Conservation (phyloP, 208 protist species). For the Wallacemonas sp. region DNA sequence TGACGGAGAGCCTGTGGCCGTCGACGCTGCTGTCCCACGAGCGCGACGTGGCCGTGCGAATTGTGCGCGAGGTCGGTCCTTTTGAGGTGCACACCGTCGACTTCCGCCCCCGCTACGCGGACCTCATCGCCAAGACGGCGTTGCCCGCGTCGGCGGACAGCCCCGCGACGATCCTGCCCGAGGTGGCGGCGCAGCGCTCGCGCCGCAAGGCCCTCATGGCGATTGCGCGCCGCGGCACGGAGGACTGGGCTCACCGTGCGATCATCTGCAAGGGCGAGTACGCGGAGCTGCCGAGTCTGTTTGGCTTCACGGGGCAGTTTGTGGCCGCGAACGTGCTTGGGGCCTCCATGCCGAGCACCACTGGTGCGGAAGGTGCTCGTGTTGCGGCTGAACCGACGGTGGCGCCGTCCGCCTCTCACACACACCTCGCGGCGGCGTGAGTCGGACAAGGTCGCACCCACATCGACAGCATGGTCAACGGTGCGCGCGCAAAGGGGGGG, state of each 20-base stretch:
- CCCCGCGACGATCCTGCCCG: neutral
- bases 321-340: slow-evolving; percentile 22
- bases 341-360: no score
- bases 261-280: slow-evolving; percentile 32
- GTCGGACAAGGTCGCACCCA: neutral
- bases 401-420: no score
- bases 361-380: no score
- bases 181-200: neutral
- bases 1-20: slow-evolving; percentile 34
- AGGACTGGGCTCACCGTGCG: slow-evolving; percentile 24
- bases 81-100: slow-evolving; percentile 44
- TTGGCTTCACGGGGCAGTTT: slow-evolving; percentile 38
- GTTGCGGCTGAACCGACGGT: neutral
- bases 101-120: slow-evolving; percentile 27
- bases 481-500: no score
- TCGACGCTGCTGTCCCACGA: slow-evolving; percentile 28
- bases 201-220: slow-evolving; percentile 8
- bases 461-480: neutral
- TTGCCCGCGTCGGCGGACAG: neutral
- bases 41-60: slow-evolving; percentile 32
- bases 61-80: slow-evolving; percentile 28
- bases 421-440: no score
- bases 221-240: slow-evolving; percentile 1
- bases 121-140: neutral
- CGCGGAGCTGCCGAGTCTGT: slow-evolving; percentile 20